Percentiles rank a stretch among this genome's conserved stretches.
Conservation (phyloP, 305 asterid genomes). For the Fraxinus sp. region DNA sequence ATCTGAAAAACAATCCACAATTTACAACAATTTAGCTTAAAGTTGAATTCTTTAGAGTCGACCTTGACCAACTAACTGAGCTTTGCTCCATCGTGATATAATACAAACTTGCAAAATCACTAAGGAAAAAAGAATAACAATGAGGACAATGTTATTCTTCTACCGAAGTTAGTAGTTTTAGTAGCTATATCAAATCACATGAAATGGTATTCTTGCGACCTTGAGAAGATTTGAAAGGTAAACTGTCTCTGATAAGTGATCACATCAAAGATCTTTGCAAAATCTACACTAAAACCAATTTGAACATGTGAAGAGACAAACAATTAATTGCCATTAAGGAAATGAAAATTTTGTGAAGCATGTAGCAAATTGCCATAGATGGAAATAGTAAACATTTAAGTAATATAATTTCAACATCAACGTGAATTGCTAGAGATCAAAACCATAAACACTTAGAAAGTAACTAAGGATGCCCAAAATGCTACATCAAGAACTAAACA, state of each 20-base stretch:
- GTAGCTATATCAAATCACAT: neutral
- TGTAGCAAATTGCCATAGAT: neutral
- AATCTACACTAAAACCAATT: neutral
- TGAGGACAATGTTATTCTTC: neutral
- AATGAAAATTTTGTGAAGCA: neutral
- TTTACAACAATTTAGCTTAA: neutral
- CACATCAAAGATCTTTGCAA: no score
- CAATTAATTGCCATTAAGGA: neutral
- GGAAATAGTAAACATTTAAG: neutral
- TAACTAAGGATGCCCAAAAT: neutral
- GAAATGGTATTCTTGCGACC: neutral
- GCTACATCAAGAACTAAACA: neutral
- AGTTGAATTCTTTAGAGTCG: no score
- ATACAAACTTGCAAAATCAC: no score
- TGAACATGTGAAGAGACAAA: neutral
- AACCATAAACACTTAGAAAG: neutral
- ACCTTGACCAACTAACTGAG: no score
- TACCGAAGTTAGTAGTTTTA: neutral
- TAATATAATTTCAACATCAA: neutral
- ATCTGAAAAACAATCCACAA: constrained; percentile 38
- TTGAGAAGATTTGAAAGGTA: neutral
- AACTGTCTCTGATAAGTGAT: no score
- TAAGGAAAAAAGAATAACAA: no score
- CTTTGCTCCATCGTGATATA: neutral
- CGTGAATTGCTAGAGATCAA: neutral